Evolutionary conservation across 2,329 filamentous ascomycete species (phyloP).

Genomic region (Chalaropsis ovoidea): DNA sequence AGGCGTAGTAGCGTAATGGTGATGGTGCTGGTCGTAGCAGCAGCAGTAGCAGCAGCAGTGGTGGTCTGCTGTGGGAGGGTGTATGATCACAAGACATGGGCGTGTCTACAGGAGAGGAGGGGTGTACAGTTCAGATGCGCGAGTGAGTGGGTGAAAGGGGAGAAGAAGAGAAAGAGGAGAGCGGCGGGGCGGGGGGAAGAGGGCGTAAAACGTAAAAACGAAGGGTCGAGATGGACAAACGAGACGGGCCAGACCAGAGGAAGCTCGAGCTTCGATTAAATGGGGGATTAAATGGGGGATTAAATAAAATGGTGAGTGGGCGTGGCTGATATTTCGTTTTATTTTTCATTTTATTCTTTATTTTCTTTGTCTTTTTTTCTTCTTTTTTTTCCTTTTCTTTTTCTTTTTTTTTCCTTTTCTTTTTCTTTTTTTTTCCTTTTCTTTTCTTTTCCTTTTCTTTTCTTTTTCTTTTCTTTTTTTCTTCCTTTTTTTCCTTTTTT

Average conservation of each 20-base stretch:
- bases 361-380: background rate
- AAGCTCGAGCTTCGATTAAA: background rate
- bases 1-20: too few species aligned
- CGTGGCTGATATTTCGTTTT: background rate
- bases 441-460: constrained; percentile 10
- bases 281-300: background rate
- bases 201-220: background rate
- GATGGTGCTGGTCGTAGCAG: too few species aligned
- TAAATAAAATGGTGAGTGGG: background rate
- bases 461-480: background rate
- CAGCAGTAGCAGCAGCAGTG: too few species aligned
- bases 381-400: background rate
- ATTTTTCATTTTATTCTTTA: background rate
- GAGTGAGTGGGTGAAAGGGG: background rate
- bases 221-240: background rate
- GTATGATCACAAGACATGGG: background rate
- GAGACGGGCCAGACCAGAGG: background rate
- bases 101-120: background rate
- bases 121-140: background rate
- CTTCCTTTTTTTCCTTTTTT: background rate
- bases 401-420: background rate
- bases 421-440: background rate
- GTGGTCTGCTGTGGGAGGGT: background rate
- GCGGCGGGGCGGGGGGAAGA: background rate
- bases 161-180: background rate